phyloP scores from a whole-genome alignment of 257 asterid species.

The Gynochthodes officinalis region DNA sequence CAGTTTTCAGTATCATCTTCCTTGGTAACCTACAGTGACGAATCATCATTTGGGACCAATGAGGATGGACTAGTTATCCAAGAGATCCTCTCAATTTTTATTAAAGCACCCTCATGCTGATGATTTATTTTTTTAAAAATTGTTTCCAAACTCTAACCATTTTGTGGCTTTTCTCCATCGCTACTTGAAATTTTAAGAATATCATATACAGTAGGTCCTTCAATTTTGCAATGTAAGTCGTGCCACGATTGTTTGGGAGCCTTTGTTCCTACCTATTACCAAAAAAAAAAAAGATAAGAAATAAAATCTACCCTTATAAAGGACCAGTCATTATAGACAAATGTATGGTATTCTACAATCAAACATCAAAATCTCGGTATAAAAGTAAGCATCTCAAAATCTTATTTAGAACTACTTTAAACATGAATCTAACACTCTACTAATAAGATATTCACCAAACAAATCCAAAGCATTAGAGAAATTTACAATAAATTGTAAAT shows the following conservation, averaged over 20 bases:
- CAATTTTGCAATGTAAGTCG: constrained; percentile 91
- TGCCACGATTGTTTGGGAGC: constrained; percentile 97
- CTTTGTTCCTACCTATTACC: constrained; percentile 67
- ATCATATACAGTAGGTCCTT: constrained; percentile 97
- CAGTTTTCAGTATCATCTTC: constrained; percentile 87
- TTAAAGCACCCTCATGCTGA: constrained; percentile 87
- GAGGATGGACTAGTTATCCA: constrained; percentile 83
- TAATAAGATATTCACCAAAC: too few species aligned
- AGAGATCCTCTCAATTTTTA: constrained; percentile 83
- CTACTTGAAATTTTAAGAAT: constrained; percentile 94
- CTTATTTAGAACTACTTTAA: too few species aligned
- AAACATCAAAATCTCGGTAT: too few species aligned
- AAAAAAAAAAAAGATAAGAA: constrained; percentile 15
- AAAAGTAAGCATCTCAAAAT: too few species aligned
- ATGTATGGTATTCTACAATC: background rate
- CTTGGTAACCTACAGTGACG: constrained; percentile 59
- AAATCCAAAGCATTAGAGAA: too few species aligned
- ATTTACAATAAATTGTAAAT: too few species aligned
- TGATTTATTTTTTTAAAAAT: constrained; percentile 61
- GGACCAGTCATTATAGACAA: background rate
- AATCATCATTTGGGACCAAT: constrained; percentile 52
- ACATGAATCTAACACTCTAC: too few species aligned
- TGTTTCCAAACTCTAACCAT: constrained; percentile 81
- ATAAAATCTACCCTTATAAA: background rate
- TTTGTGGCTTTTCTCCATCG: constrained; percentile 90